Base-by-base conservation (phyloP, 805 yeast species). In the Wickerhamiella domercqiae region DNA sequence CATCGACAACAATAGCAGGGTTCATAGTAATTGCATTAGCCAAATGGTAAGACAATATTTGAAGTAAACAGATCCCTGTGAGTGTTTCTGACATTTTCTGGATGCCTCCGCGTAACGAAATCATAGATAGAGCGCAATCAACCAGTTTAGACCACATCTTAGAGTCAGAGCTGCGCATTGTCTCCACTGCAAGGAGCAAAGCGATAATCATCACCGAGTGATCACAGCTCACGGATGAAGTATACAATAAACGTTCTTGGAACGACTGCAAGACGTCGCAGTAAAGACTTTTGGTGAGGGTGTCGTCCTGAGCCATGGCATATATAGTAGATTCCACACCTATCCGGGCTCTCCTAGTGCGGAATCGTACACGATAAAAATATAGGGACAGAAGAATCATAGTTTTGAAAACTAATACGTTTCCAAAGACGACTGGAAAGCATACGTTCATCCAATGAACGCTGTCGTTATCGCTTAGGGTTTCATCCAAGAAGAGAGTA, bases 391-490 rank as follows among this genome's bases (percentile, higher is more conserved):
- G 16, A 5, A 28, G 30, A 7, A 28, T 7, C 6, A 28, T 15
- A 6, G 30, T 17, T 13, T 28, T 28, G 30, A 28, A 28, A 6
- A 28, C 30, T 7, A 17, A 14, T 7, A 17, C n/a, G 30, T 28
- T 28, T 7, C 30, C 16, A 13, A 28, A 28, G 7, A 28, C 30
- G 6, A 28, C 17, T 28, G 30, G 30, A 13, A 14, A 28, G 15
- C 30, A 28, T 7, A 28, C 30, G n/a, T 28, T 28, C 17, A 28
- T 14, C 30, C 30, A 28, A n/a, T 28, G 30, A 7, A 28, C 30
- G 16, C 16, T 17, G 30, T 28, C 6, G 16, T 28, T 28, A 17
- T 28, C 16, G 5, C 17, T 17, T n/a, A 17, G 17, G 17, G 30
- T 28, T 17, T 28, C 17, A 7, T 28, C 15, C 5, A 28, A 15